Evolutionary conservation across 129 eudicot genomes (phyloP), one percentile per base, ranked within the genome.

Genomic region (Flaveria trinervia): DNA sequence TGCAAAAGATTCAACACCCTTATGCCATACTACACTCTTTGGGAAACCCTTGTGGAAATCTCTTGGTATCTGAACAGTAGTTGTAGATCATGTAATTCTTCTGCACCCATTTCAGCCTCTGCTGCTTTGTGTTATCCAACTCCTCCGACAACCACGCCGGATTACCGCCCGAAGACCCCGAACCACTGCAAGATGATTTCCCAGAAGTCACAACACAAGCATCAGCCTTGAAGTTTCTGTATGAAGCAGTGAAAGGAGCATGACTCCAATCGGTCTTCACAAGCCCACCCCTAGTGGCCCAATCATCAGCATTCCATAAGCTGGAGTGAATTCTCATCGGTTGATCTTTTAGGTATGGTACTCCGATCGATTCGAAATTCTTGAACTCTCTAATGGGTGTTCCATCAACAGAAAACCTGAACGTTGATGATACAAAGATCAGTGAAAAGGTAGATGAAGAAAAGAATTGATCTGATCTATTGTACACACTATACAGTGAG

Each of bases 201-300:
- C 81, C 84, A 3, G 85, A 77, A 22, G 84, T 8, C 69, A 80
- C 81, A 41, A 81, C 76, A 65, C 90, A 86, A 62, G 88, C 90
- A 18, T 84, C 79, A 2, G 90, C 88, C 26, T 54, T 82, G 50
- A 89, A 89, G 74, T 84, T 86, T 48, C 87, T 51, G 30, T 81
- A 84, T 0, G 90, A 86, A 9, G 89, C 89, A 25, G 83, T 82
- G 70, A 89, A 89, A 6, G 90, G 90, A 56, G 90, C 90, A 39
- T 80, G 75, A 7, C 69, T 81, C 90, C 90, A 89, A 30, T 86
- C 87, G 0, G 88, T 84, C 75, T 89, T 86, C 18, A 86, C 68
- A 6, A 81, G 88, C 39, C 90, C 90, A 17, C 93, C 90, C 62
- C 93, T 81, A 1, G 93, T 88, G 3, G 93, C 89, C 88, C 92